A percentile compares a stretch with the other conserved stretches of the same genome.
These are phyloP conservation scores for Lepidium didymum DNA, from an alignment of 345 rosid genomes.

Conservation along the genomic window DNA sequence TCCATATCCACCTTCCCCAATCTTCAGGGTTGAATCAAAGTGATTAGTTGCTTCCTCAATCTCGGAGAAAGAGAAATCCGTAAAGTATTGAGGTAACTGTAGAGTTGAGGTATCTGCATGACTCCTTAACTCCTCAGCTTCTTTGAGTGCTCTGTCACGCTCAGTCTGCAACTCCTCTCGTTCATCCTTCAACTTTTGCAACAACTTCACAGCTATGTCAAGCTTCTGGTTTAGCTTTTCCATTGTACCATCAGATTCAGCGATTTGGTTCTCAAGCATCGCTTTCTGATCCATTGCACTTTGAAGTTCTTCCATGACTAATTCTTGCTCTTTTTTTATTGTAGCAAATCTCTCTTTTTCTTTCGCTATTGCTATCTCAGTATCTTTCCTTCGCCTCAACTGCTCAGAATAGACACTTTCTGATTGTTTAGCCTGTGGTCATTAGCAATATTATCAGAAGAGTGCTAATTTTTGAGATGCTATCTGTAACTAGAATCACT, in stretches of 20 bases:
- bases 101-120: constrained; percentile 46
- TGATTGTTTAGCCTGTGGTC: constrained; percentile 47
- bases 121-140: constrained; percentile 73
- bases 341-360: constrained; percentile 50
- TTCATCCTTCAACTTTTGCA: constrained; percentile 58
- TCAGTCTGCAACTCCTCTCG: constrained; percentile 58
- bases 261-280: constrained; percentile 44
- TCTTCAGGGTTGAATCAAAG: constrained; percentile 61
- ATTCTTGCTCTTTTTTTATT: constrained; percentile 39
- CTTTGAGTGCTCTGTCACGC: constrained; percentile 72
- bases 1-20: constrained; percentile 95
- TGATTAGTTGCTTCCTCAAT: constrained; percentile 59
- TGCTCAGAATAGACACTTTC: constrained; percentile 52
- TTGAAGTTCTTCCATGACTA: constrained; percentile 44
- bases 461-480: neutral
- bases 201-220: constrained; percentile 63
- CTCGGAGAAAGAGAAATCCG: constrained; percentile 65
- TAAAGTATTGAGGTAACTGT: constrained; percentile 45
- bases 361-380: constrained; percentile 53
- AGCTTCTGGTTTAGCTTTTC: constrained; percentile 72
- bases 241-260: constrained; percentile 44
- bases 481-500: neutral
- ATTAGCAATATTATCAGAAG: neutral
- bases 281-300: constrained; percentile 39
- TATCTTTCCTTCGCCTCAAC: constrained; percentile 58